phyloP scores from a whole-genome alignment of 305 asterid genomes.

The Fraxinus xanthoxyloides region DNA sequence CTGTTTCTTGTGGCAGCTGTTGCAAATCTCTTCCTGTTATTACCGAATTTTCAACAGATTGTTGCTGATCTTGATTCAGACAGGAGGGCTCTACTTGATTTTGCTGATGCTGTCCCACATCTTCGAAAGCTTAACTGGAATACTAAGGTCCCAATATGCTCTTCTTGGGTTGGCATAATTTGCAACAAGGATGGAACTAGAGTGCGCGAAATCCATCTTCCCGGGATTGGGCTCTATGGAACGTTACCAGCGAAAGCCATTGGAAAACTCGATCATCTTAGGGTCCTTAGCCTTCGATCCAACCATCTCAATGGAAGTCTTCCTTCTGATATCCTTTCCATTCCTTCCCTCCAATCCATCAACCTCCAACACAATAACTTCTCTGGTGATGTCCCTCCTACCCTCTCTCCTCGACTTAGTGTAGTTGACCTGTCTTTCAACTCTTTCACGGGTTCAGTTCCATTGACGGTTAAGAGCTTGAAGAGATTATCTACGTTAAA shows the following conservation, averaged over 20 bases:
- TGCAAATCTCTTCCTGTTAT: constrained; percentile 31
- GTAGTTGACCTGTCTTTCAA: constrained; percentile 72
- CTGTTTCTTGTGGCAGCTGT: constrained; percentile 25
- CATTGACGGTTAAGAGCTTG: constrained; percentile 38
- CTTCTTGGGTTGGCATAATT: constrained; percentile 73
- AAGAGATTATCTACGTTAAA: constrained; percentile 51
- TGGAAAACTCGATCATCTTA: constrained; percentile 61
- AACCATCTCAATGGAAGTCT: constrained; percentile 61
- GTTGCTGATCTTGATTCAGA: constrained; percentile 61
- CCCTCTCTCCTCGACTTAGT: constrained; percentile 49
- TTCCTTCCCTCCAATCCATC: constrained; percentile 61
- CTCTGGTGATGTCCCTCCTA: constrained; percentile 59
- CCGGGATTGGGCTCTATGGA: constrained; percentile 78
- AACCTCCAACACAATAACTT: constrained; percentile 75
- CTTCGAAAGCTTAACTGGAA: constrained; percentile 71
- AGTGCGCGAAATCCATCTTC: constrained; percentile 71
- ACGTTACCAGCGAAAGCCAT: constrained; percentile 58
- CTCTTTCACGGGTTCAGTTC: constrained; percentile 68
- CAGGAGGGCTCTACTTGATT: constrained; percentile 59
- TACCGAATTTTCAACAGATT: constrained; percentile 24
- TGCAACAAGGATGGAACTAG: constrained; percentile 55
- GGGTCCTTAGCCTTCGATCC: constrained; percentile 68
- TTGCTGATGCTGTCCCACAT: constrained; percentile 64
- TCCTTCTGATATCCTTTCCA: constrained; percentile 69
- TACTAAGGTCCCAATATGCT: constrained; percentile 42